A percentile compares a stretch with the other conserved stretches of the same genome.
phyloP scores from a whole-genome alignment of 805 yeast genomes.

The Yamadazyma sp. region DNA sequence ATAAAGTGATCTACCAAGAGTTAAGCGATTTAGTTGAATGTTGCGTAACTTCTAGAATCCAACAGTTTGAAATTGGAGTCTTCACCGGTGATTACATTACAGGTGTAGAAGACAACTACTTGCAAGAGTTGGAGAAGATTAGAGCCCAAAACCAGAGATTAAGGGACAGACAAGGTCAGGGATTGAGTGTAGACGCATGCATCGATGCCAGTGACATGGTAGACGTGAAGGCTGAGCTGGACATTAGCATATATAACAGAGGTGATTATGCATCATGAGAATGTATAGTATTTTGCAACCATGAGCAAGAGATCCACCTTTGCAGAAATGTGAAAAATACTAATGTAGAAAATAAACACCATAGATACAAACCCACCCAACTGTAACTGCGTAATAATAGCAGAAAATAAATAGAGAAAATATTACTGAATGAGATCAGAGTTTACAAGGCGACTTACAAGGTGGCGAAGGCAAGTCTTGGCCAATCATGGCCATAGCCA shows the following conservation, averaged over 20 bases:
- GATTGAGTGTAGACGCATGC: constrained; percentile 43
- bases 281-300: not conserved
- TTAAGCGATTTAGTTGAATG: constrained; percentile 81
- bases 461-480: no score
- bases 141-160: constrained; percentile 72
- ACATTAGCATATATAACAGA: constrained; percentile 55
- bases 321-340: no score
- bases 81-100: constrained; percentile 93
- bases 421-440: no score
- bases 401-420: no score
- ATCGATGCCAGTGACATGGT: constrained; percentile 45
- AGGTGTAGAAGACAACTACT: constrained; percentile 84
- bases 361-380: no score
- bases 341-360: no score
- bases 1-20: constrained; percentile 84
- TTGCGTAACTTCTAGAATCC: constrained; percentile 54
- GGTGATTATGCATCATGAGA: constrained; percentile 46
- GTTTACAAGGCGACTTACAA: no score
- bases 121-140: constrained; percentile 76
- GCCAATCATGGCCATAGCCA: no score
- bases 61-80: constrained; percentile 90
- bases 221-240: constrained; percentile 78
- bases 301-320: no score
- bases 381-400: no score
- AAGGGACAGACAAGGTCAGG: constrained; percentile 34